Evolutionary conservation across 768 basidiomycete genomes (phyloP), one percentile per base, ranked within the genome.

Genomic region (Termitomyces sp.): DNA sequence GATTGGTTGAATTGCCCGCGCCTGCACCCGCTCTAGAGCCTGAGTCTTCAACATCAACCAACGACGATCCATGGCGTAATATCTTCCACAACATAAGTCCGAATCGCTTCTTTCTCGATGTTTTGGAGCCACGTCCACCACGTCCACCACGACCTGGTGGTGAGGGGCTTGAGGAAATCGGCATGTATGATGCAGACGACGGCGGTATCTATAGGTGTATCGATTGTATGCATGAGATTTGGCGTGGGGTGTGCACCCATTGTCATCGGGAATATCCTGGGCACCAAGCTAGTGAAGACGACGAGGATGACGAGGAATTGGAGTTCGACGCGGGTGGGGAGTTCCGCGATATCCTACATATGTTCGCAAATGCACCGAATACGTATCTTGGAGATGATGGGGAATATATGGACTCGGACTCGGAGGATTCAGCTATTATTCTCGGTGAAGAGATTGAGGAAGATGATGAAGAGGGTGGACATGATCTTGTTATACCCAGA

Each of bases 211-310:
- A 85, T 67, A 81, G 91, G 17, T 94, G 92, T 69, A 67, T 85
- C 15, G 86, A 86, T 47, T 93, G 91, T 64, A 81, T 86, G 79
- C 85, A 92, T 67, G 92, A 94, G 73, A 88, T 94, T 62, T 85
- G 81, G 82, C 84, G 79, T 62, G 88, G 88, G 1, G 69, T 79
- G 25, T 94, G 92, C 68, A 79, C 84, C 4, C 67, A 68, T 11
- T 93, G 92, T 65, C 77, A 81, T 34, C 80, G 89, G 38, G 71
- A 70, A 20, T 91, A 91, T 66, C 76, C 75, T 3, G 87, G 83
- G 1, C 88, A 88, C 52, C 71, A 67, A 12, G 68, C 68, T 5
- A 74, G 68, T 6, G 70, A 77, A 25, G 76, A 74, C 34, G 79
- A 77, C 25, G 78, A 79, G 17, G 76, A 77, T 34, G 72, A 63